These are phyloP conservation scores for Leccinum subtestaceum DNA, from an alignment of 768 basidiomycete species.

Conservation along the genomic window DNA sequence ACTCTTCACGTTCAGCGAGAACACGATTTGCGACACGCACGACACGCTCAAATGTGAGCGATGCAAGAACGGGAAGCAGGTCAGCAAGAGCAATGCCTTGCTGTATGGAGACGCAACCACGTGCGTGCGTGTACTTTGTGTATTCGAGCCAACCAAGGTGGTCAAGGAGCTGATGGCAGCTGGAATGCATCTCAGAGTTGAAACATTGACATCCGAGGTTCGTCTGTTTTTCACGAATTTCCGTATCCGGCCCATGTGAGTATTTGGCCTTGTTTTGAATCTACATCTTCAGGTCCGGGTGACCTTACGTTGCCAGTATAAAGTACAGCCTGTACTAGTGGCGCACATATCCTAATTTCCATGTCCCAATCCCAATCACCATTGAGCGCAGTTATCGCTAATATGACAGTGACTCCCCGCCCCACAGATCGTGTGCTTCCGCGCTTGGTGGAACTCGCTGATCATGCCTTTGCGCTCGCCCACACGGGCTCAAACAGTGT, in stretches of 20 bases:
- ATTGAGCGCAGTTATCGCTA: no score
- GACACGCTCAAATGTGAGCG: constrained; percentile 97
- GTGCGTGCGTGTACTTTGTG: constrained; percentile 47
- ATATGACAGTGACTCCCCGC: no score
- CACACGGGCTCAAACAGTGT: no score
- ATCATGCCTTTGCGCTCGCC: no score
- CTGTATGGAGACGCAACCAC: constrained; percentile 98
- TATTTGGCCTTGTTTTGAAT: no score
- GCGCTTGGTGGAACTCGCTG: no score
- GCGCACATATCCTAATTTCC: background rate
- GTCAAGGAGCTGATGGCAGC: constrained; percentile 38
- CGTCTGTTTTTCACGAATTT: constrained; percentile 37
- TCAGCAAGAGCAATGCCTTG: constrained; percentile 77
- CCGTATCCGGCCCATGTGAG: constrained; percentile 25
- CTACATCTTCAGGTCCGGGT: constrained; percentile 33
- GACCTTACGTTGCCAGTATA: no score
- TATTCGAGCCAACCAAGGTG: constrained; percentile 1
- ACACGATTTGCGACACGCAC: constrained; percentile 89
- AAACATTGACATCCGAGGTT: constrained; percentile 52
- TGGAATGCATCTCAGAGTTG: constrained; percentile 59
- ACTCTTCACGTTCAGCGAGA: constrained; percentile 86
- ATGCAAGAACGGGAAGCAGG: constrained; percentile 83
- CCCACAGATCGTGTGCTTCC: no score
- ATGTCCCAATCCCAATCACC: no score
- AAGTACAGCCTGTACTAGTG: no score